A percentile compares a stretch with the other conserved stretches of the same genome.
phyloP scores from a whole-genome alignment of 2,329 filamentous ascomycete species.

The Sporothrix brunneoviolacea region DNA sequence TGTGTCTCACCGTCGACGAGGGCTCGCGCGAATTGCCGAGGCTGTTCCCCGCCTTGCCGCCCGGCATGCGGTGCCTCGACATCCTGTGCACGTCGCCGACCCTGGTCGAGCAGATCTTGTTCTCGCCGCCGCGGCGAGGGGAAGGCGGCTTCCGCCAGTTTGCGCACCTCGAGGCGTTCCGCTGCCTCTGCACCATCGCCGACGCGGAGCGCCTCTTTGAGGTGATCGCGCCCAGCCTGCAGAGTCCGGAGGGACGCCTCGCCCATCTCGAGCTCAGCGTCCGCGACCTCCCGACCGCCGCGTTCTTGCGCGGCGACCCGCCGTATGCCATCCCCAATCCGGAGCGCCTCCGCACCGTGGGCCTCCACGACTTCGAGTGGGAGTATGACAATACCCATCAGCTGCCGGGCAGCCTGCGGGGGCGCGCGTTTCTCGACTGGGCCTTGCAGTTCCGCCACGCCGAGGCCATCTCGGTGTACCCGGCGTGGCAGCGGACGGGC shows the following conservation, averaged over 20 bases:
- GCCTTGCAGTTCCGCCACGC: constrained; percentile 10
- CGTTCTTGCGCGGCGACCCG: background rate
- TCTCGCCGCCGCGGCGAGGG: background rate
- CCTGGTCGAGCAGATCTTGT: background rate
- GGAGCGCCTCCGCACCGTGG: constrained; percentile 12
- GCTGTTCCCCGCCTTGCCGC: constrained; percentile 8
- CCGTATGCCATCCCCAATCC: background rate
- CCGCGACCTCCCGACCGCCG: background rate
- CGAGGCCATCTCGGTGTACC: constrained; percentile 13
- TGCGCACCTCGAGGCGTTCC: constrained; percentile 12
- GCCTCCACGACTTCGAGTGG: constrained; percentile 16
- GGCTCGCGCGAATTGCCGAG: too few relatives aligned
- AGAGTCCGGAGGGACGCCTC: constrained; percentile 3
- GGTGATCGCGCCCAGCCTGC: constrained; percentile 7
- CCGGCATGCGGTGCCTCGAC: constrained; percentile 14
- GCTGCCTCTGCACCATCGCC: background rate
- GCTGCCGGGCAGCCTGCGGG: constrained; percentile 1
- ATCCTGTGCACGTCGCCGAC: background rate
- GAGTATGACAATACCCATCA: too few relatives aligned
- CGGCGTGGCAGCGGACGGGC: constrained; percentile 1
- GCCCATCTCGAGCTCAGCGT: constrained; percentile 13
- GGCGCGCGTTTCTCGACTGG: constrained; percentile 15
- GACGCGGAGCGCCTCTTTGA: background rate
- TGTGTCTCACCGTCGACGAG: too few relatives aligned
- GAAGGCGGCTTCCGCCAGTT: background rate